phyloP scores from a whole-genome alignment of 1,284 basidiomycete species.

The Mycena sp. region DNA sequence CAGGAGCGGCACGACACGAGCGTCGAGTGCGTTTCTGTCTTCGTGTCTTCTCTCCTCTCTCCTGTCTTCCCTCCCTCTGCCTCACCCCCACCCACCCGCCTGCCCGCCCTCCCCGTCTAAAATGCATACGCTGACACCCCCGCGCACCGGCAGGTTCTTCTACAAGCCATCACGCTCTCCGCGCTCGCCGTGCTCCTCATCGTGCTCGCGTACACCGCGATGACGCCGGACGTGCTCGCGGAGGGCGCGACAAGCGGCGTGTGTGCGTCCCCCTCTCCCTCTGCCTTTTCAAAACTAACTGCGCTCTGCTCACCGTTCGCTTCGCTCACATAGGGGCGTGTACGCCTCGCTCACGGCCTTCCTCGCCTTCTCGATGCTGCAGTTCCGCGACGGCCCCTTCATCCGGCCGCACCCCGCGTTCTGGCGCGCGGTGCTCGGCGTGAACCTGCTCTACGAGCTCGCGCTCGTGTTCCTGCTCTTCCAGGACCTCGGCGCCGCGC shows the following conservation, averaged over 20 bases:
- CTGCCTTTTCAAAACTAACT: too few relatives aligned
- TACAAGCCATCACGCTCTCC: slow-evolving; percentile 81
- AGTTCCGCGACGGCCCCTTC: slow-evolving; percentile 87
- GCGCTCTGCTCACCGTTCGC: slow-evolving; percentile 9
- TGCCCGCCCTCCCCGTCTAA: too few relatives aligned
- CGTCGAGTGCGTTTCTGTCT: slow-evolving; percentile 77
- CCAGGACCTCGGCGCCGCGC: slow-evolving; percentile 82
- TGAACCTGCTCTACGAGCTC: slow-evolving; percentile 84
- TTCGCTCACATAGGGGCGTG: slow-evolving; percentile 58
- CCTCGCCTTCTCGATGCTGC: slow-evolving; percentile 82
- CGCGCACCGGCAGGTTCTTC: slow-evolving; percentile 78
- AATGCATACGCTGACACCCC: neutral
- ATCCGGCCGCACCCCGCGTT: slow-evolving; percentile 80
- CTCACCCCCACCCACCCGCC: too few relatives aligned
- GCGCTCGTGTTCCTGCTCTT: slow-evolving; percentile 84
- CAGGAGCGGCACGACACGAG: slow-evolving; percentile 84
- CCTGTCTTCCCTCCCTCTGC: too few relatives aligned
- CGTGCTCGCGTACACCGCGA: slow-evolving; percentile 80
- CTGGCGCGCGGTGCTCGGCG: slow-evolving; percentile 78
- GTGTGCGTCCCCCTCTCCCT: slow-evolving; percentile 60
- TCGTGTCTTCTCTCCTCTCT: too few relatives aligned
- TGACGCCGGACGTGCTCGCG: slow-evolving; percentile 78
- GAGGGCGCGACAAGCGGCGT: slow-evolving; percentile 80
- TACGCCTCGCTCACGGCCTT: slow-evolving; percentile 78
- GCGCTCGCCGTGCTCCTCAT: slow-evolving; percentile 71